Evolutionary conservation across 106 monocot species (phyloP).

Genomic region (Narthecium ossifragum): DNA sequence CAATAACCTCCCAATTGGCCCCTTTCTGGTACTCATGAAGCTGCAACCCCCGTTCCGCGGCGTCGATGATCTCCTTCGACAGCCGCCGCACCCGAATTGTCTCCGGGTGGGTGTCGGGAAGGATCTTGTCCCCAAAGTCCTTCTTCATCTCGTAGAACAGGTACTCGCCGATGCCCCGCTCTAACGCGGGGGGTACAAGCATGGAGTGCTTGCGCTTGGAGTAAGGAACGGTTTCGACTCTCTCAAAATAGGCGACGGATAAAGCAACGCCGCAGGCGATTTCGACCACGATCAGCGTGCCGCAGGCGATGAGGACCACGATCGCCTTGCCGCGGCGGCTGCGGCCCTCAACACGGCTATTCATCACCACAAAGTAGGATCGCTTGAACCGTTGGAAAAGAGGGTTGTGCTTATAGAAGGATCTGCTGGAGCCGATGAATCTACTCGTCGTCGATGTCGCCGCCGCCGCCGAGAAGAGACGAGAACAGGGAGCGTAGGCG

Average conservation of each 20-base stretch:
- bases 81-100: constrained; percentile 71
- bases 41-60: constrained; percentile 55
- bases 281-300: too few species aligned
- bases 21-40: constrained; percentile 30
- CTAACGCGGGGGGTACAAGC: constrained; percentile 53
- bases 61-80: constrained; percentile 52
- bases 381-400: background rate
- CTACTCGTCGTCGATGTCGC: too few species aligned
- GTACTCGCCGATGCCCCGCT: constrained; percentile 77
- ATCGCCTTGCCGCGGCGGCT: too few species aligned
- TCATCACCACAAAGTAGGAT: too few species aligned
- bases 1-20: constrained; percentile 91
- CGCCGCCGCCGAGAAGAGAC: background rate
- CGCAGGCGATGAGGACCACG: too few species aligned
- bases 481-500: background rate
- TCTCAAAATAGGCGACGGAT: too few species aligned
- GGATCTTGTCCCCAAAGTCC: constrained; percentile 37
- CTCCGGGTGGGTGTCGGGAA: constrained; percentile 86
- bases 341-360: too few species aligned
- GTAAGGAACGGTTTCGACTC: constrained; percentile 78
- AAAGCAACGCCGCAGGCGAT: too few species aligned
- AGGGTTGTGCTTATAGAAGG: too few species aligned
- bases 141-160: constrained; percentile 68
- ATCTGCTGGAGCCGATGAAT: too few species aligned
- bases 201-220: constrained; percentile 69